Conservation (phyloP, 2,329 filamentous ascomycete genomes). For the Parascedosporium putredinis region DNA sequence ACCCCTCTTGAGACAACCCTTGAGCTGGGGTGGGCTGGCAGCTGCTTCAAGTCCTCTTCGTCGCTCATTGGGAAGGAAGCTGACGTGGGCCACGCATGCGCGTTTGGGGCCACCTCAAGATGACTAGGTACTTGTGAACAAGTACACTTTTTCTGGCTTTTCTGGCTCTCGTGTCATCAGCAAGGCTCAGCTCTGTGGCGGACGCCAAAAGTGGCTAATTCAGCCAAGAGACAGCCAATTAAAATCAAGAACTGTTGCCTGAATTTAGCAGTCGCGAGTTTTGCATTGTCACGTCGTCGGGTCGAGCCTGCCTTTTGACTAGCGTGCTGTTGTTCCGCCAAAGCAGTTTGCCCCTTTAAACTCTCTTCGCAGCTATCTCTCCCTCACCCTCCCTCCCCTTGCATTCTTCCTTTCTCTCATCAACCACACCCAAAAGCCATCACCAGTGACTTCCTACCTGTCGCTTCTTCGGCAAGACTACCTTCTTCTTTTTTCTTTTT, state of each 20-base stretch:
- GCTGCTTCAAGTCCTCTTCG: too few relatives aligned
- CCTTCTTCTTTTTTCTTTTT: constrained; percentile 11
- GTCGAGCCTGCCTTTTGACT: too few relatives aligned
- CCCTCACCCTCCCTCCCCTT: constrained; percentile 3
- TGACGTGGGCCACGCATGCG: too few relatives aligned
- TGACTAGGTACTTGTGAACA: not conserved
- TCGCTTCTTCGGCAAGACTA: constrained; percentile 10
- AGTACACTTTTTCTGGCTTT: too few relatives aligned
- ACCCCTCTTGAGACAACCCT: too few relatives aligned
- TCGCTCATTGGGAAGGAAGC: too few relatives aligned
- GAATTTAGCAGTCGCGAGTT: not conserved
- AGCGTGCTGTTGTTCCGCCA: not conserved
- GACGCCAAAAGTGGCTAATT: not conserved
- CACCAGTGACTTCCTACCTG: constrained; percentile 7
- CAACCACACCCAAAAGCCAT: constrained; percentile 6
- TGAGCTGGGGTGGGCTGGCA: too few relatives aligned
- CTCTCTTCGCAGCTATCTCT: not conserved
- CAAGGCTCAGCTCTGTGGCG: not conserved
- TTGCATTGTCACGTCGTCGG: not conserved
- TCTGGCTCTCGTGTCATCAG: too few relatives aligned
- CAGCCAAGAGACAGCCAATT: not conserved
- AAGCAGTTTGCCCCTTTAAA: not conserved
- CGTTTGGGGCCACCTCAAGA: not conserved
- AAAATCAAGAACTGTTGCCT: not conserved
- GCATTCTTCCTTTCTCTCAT: constrained; percentile 10